phyloP scores from a whole-genome alignment of 768 basidiomycete genomes.

The Hericium alpestre region DNA sequence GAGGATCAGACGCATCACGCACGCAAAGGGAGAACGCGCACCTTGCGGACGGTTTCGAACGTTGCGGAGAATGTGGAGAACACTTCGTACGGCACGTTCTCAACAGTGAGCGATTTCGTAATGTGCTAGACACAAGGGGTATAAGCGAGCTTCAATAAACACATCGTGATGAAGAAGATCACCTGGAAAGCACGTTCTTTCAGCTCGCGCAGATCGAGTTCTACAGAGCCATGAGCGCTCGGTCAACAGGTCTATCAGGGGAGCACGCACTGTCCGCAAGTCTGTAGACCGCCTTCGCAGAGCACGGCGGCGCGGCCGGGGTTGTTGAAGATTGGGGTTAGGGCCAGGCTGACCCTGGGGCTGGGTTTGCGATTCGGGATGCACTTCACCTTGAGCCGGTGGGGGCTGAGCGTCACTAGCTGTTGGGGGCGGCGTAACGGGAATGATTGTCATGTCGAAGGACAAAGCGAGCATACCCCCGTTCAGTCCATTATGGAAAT shows the following conservation, averaged over 20 bases:
- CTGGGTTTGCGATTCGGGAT: background rate
- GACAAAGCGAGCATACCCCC: background rate
- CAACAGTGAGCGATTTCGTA: slow-evolving; percentile 57
- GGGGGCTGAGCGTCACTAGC: background rate
- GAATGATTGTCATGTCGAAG: background rate
- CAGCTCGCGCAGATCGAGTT: slow-evolving; percentile 60
- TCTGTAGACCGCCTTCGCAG: slow-evolving; percentile 76
- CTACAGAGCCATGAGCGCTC: slow-evolving; percentile 23
- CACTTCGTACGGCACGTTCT: slow-evolving; percentile 78
- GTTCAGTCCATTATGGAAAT: background rate
- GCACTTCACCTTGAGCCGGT: background rate
- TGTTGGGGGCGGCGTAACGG: background rate
- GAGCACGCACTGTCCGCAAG: slow-evolving; percentile 66
- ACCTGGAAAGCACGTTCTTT: slow-evolving; percentile 61
- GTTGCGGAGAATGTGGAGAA: slow-evolving; percentile 79
- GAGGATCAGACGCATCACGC: background rate
- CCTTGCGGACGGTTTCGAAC: slow-evolving; percentile 74
- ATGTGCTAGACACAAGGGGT: slow-evolving; percentile 46
- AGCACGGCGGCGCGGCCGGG: slow-evolving; percentile 61
- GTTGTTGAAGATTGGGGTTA: slow-evolving; percentile 25
- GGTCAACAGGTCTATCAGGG: background rate
- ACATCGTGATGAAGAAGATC: background rate
- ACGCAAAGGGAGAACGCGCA: slow-evolving; percentile 12
- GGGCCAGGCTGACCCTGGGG: too few species aligned
- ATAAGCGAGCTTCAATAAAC: background rate